Percentiles rank a stretch among this genome's conserved stretches.
These are phyloP conservation scores for Paraleonurus japonicus DNA, from an alignment of 257 asterid genomes.

Conservation along the genomic window DNA sequence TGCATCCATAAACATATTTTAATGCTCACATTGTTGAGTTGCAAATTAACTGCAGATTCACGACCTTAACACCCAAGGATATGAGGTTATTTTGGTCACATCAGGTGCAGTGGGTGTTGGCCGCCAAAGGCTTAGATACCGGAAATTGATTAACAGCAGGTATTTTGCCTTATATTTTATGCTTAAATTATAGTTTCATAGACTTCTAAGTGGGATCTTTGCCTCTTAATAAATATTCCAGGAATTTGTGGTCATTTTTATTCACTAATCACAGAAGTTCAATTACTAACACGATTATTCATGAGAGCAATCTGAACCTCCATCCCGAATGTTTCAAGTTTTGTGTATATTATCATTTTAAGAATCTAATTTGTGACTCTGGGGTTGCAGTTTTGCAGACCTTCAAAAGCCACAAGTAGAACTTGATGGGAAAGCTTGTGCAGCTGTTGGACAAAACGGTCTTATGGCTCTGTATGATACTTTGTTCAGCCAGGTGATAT, in stretches of 20 bases:
- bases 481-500: slow-evolving; percentile 89
- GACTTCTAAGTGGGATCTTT: background rate
- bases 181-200: background rate
- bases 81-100: slow-evolving; percentile 88
- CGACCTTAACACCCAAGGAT: slow-evolving; percentile 76
- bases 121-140: slow-evolving; percentile 85
- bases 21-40: slow-evolving; percentile 23
- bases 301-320: background rate
- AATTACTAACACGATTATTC: background rate
- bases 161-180: slow-evolving; percentile 22
- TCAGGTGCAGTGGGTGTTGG: slow-evolving; percentile 99
- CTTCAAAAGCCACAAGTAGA: slow-evolving; percentile 98
- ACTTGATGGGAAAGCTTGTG: slow-evolving; percentile 98
- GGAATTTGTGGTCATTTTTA: slow-evolving; percentile 17
- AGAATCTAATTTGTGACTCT: background rate
- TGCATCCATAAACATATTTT: slow-evolving; percentile 2
- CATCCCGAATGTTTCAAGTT: background rate
- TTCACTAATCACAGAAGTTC: background rate
- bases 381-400: slow-evolving; percentile 75
- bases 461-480: slow-evolving; percentile 96
- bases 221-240: background rate
- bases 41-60: slow-evolving; percentile 65
- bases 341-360: background rate
- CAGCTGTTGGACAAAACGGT: slow-evolving; percentile 98
- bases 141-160: slow-evolving; percentile 88